Conservation (phyloP, 2,329 filamentous ascomycete species). For the Cadophora luteo-olivacea region DNA sequence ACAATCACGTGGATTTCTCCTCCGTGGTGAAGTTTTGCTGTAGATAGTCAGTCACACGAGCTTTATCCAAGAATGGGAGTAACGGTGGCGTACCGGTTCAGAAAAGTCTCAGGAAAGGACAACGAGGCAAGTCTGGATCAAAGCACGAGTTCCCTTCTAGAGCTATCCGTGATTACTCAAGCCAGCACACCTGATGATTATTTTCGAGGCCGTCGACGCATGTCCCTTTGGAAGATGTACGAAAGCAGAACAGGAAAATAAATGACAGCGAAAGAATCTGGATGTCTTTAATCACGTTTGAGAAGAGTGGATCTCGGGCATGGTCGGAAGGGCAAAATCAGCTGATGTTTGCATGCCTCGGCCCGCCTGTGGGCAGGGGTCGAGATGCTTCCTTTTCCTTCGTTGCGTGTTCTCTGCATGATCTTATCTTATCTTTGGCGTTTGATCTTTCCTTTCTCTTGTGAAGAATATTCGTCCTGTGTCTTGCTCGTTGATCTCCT, state of each 20-base stretch:
- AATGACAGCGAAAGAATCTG: not conserved
- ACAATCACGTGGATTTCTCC: not conserved
- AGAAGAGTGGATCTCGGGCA: conserved; percentile 21
- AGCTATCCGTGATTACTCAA: not conserved
- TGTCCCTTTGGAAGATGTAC: not conserved
- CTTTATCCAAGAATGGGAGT: not conserved
- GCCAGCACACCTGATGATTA: not conserved
- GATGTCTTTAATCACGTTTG: not conserved
- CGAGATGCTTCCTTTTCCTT: not conserved
- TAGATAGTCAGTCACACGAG: not conserved
- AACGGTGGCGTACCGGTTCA: not conserved
- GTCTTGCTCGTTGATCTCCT: not conserved
- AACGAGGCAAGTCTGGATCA: not conserved
- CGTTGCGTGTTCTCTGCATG: not conserved
- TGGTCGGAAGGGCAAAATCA: conserved; percentile 23
- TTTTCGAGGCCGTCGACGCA: not conserved
- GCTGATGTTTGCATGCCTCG: conserved; percentile 25
- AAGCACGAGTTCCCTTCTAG: not conserved
- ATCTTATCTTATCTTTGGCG: conserved; percentile 14
- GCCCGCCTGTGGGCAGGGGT: conserved; percentile 1
- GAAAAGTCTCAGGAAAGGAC: not conserved
- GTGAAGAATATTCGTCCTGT: not conserved
- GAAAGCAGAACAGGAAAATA: not conserved
- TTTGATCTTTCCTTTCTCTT: not conserved
- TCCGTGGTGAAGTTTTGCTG: not conserved